These are phyloP conservation scores for Nicotiana tomentosiformis DNA, from an alignment of 257 asterid species.

Conservation along the genomic window DNA sequence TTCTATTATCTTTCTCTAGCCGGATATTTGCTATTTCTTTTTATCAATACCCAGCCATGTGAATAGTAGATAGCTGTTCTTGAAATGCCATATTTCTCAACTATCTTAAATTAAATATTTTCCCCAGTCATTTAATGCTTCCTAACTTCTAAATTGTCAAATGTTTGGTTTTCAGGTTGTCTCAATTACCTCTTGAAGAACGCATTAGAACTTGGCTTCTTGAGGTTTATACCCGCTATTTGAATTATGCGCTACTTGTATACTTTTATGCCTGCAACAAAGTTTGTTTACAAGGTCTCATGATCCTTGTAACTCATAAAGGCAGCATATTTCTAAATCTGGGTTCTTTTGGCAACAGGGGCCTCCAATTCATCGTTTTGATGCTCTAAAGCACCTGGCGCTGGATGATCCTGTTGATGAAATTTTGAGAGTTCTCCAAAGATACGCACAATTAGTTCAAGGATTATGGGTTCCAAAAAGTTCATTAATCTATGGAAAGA, in stretches of 20 bases:
- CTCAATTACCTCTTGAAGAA: conserved; percentile 62
- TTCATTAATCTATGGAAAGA: conserved; percentile 34
- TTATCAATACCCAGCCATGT: neutral
- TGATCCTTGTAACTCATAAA: neutral
- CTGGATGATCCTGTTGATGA: conserved; percentile 58
- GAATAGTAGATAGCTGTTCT: neutral
- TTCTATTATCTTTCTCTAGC: neutral
- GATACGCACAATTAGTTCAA: conserved; percentile 67
- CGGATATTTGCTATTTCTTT: neutral
- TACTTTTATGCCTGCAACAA: neutral
- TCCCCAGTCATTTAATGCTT: neutral
- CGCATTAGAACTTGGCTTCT: conserved; percentile 55
- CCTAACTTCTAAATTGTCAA: neutral
- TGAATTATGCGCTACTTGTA: neutral
- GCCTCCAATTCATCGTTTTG: conserved; percentile 66
- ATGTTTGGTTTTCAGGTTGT: conserved; percentile 50
- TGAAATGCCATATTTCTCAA: neutral
- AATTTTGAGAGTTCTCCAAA: conserved; percentile 51
- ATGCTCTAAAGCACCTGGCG: conserved; percentile 63
- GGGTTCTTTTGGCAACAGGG: conserved; percentile 48
- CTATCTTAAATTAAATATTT: neutral
- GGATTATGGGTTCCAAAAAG: conserved; percentile 88
- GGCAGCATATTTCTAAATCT: conserved; percentile 13
- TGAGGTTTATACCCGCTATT: conserved; percentile 41
- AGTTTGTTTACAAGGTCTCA: neutral